phyloP scores from a whole-genome alignment of 495 filamentous ascomycete genomes.

The Beverwykella pulmonaria region DNA sequence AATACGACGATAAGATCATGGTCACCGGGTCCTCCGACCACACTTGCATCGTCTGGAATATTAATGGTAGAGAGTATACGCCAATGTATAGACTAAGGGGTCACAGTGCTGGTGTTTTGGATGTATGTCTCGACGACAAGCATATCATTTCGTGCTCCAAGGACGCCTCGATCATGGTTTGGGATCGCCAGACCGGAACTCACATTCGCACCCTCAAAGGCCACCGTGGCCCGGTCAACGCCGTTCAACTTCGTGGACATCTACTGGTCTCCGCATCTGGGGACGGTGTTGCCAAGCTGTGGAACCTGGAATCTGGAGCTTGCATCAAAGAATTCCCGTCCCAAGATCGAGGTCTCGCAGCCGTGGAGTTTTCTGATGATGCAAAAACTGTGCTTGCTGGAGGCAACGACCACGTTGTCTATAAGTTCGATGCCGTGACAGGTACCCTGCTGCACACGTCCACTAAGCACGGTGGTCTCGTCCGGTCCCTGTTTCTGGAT shows the following conservation, averaged over 20 bases:
- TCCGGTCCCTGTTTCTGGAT: slow-evolving; percentile 87
- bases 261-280: slow-evolving; percentile 89
- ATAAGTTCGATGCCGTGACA: slow-evolving; percentile 89
- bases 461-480: slow-evolving; percentile 75
- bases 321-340: slow-evolving; percentile 85
- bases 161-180: slow-evolving; percentile 87
- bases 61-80: slow-evolving; percentile 64
- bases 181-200: slow-evolving; percentile 78
- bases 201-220: slow-evolving; percentile 76
- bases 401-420: slow-evolving; percentile 90
- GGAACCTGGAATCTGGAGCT: slow-evolving; percentile 84
- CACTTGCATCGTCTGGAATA: slow-evolving; percentile 89
- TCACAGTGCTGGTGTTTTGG: slow-evolving; percentile 86
- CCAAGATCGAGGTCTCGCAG: slow-evolving; percentile 87
- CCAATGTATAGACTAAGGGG: slow-evolving; percentile 73
- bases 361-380: slow-evolving; percentile 93
- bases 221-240: slow-evolving; percentile 90
- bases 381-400: slow-evolving; percentile 85
- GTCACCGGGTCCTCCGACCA: slow-evolving; percentile 93
- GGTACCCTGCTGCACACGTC: slow-evolving; percentile 79
- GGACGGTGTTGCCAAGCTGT: slow-evolving; percentile 88
- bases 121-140: slow-evolving; percentile 86
- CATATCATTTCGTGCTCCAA: slow-evolving; percentile 97
- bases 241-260: slow-evolving; percentile 89
- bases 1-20: slow-evolving; percentile 88